Base-by-base conservation (phyloP, 2,329 filamentous ascomycete genomes). In the Ophiosphaerella herpotricha region DNA sequence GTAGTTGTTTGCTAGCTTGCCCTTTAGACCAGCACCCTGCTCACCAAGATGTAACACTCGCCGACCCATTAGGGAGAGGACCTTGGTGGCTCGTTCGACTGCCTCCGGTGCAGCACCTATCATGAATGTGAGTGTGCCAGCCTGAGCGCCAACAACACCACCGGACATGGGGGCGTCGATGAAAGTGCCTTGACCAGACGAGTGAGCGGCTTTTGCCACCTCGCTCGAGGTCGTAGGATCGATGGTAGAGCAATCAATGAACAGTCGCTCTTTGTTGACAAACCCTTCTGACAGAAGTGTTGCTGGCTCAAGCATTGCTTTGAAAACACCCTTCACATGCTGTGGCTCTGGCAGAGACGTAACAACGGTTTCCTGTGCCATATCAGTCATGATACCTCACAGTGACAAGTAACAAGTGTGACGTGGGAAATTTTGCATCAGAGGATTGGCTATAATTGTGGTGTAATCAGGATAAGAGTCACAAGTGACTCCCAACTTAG, bases 131-230 rank as follows among this genome's bases (percentile, higher is more conserved):
- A 99, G 79, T 0, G 91, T 92, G 31, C 89, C 94, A 11, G 91
- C 91, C 5, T 85, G 81, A 9, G 94, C 94, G 37, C 93, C 94
- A 5, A 97, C 91, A 0, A 97, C 92, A 43, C 94, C 94, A 40
- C 94, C 94, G 0, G 93, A 97, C 88, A 99, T 96, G 38, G 94
- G 94, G 3, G 94, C 93, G 70, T 99, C 94, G 50, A 97, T 86
- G 67, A 97, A 97, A 44, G 81, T 82, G 45, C 90, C 90, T 68
- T 88, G 83, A 1, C 83, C 80, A 1, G 85, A 84, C 5, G 82
- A 82, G 49, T 80, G 82, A 1, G 95, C 86, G 21, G 82, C 81
- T 53, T 85, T 80, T 18, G 91, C 91, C 5, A 97, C 87, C 58
- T 85, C 82, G 34, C 85, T 85, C 1, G 92, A 97, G 2, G 91